phyloP scores from a whole-genome alignment of 2,329 filamentous ascomycete species.

The Neonectria faginata region DNA sequence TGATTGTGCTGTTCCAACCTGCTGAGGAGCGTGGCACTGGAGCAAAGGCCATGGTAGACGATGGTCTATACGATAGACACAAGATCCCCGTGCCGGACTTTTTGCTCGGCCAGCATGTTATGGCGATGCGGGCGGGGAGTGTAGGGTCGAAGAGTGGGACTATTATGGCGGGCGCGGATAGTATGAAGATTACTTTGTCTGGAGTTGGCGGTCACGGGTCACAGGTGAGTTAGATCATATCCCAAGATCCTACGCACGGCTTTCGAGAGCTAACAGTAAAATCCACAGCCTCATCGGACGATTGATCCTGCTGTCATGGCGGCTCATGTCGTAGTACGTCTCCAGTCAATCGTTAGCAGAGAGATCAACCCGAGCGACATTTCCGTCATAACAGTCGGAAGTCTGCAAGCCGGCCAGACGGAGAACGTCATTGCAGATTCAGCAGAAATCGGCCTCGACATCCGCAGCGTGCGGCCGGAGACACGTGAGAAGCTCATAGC shows the following conservation, averaged over 20 bases:
- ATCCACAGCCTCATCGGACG: slow-evolving; percentile 51
- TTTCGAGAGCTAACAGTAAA: slow-evolving; percentile 13
- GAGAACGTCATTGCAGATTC: slow-evolving; percentile 60
- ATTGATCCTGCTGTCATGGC: slow-evolving; percentile 63
- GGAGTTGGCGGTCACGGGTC: slow-evolving; percentile 58
- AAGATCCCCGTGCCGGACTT: slow-evolving; percentile 49
- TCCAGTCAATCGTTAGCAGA: slow-evolving; percentile 49
- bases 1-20: slow-evolving; percentile 75
- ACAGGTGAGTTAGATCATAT: background rate
- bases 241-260: background rate
- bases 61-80: slow-evolving; percentile 48
- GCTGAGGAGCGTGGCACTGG: slow-evolving; percentile 73
- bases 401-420: slow-evolving; percentile 55
- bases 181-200: slow-evolving; percentile 45
- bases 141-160: slow-evolving; percentile 44
- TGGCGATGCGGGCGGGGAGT: slow-evolving; percentile 48
- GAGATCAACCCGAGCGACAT: slow-evolving; percentile 52
- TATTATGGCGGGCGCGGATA: slow-evolving; percentile 44
- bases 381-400: slow-evolving; percentile 58
- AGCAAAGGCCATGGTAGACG: slow-evolving; percentile 59
- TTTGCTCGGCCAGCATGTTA: slow-evolving; percentile 53
- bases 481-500: slow-evolving; percentile 51
- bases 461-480: slow-evolving; percentile 50
- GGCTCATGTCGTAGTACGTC: slow-evolving; percentile 51
- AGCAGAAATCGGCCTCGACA: slow-evolving; percentile 55